Base-by-base conservation (phyloP, 2,329 filamentous ascomycete genomes). In the Neonectria ditissima region DNA sequence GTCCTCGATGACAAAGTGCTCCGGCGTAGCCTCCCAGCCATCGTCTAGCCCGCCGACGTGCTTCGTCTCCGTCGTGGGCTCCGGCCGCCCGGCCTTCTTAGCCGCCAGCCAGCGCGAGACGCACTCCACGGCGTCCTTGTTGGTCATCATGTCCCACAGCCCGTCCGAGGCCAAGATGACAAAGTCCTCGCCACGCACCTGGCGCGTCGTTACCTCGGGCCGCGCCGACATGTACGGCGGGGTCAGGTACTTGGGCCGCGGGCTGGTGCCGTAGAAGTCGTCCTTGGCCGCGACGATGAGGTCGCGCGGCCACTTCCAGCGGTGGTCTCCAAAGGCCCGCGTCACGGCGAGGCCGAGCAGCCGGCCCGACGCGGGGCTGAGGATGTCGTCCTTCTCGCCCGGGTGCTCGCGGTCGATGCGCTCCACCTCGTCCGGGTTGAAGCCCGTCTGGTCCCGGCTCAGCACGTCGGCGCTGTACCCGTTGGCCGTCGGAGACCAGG, bases 1-100 rank as follows among this genome's bases (percentile, higher is more conserved):
- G 74, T 96, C 92, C 75, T 93, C 89, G 4, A 93, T 88, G 1
- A 92, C 88, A 65, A 93, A 93, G 53, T 91, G 86, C 67, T 87
- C 84, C 0, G 73, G 70, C 1, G 71, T 73, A 10, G 75, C 70
- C 59, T 41, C 59, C 45, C 74, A 77, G 5, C 68, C 70, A 2
- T 75, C 63, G 7, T 67, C 65, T 4, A 65, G 6, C 5, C 60
- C 68, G 0, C 72, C 69, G 8, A 71, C 63, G 2, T 67, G 47
- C 16, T 65, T 65, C 24, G 64, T 69, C 32, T 70, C 69, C 7
- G 57, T 48, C 37, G 73, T 70, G 1, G 58, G n/a, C 62, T 75
- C 72, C 6, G 73, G 59, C 43, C 65, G 73, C 3, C 70, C 73
- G 1, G 65, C 71, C 48, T 69, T 72, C 61, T 67, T 69, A 13